Evolutionary conservation across 139 green algal genomes (phyloP).

Genomic region (Axilococcus clingmanii): DNA sequence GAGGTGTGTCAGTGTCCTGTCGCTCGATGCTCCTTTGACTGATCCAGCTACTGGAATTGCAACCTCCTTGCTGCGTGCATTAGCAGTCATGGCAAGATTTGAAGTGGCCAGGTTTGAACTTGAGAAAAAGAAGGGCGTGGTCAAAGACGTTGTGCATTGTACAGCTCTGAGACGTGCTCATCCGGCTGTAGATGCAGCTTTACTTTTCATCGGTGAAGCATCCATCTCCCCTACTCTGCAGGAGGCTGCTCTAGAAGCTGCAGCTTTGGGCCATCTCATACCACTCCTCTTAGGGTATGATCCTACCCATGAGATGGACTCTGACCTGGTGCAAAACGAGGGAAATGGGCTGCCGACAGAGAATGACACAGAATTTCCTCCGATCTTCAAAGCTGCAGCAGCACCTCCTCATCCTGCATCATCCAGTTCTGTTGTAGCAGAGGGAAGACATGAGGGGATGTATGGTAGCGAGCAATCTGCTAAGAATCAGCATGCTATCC

Average conservation of each 20-base stretch:
- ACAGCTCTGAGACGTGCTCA: constrained; percentile 41
- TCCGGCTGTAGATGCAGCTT: constrained; percentile 61
- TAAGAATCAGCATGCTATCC: constrained; percentile 61
- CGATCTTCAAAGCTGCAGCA: constrained; percentile 6
- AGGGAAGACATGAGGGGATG: too few species aligned
- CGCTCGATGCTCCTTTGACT: constrained; percentile 28
- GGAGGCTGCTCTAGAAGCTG: constrained; percentile 41
- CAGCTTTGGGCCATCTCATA: constrained; percentile 52
- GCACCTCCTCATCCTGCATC: too few species aligned
- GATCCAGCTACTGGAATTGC: constrained; percentile 38
- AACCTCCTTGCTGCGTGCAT: constrained; percentile 43
- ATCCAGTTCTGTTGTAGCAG: constrained; percentile 4
- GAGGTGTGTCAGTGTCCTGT: constrained; percentile 58
- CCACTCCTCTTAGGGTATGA: constrained; percentile 77
- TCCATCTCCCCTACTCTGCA: constrained; percentile 40
- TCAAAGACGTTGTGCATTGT: constrained; percentile 33
- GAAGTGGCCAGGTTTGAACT: constrained; percentile 36
- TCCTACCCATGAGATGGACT: constrained; percentile 35
- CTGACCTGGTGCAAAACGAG: neutral
- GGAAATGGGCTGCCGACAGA: neutral
- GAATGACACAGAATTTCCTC: neutral
- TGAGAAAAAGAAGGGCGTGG: constrained; percentile 9
- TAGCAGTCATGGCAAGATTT: constrained; percentile 60
- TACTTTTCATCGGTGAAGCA: constrained; percentile 50
- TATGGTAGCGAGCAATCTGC: constrained; percentile 36